Conservation (phyloP, 176 grass and related monocot genomes). For the Stipa capillata region DNA sequence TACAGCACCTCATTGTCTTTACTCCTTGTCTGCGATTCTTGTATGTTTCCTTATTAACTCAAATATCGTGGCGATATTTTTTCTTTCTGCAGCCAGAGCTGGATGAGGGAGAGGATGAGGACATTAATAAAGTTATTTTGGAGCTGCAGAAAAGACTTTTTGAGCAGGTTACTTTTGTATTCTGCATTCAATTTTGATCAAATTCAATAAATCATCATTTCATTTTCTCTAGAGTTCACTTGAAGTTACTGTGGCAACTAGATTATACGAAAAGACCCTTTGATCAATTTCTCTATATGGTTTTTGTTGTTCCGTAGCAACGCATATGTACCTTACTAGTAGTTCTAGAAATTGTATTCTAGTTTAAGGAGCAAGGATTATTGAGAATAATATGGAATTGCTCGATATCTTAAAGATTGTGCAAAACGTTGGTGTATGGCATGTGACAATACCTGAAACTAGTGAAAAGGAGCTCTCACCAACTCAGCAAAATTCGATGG, state of each 20-base stretch:
- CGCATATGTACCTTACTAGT: no score
- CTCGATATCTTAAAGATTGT: not conserved
- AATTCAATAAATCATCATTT: not conserved
- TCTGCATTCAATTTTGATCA: not conserved
- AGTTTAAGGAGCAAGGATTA: not conserved
- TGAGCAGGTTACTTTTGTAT: constrained; percentile 33
- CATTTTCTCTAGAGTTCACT: not conserved
- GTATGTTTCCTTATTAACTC: not conserved
- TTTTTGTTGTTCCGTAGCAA: no score
- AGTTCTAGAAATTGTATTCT: not conserved
- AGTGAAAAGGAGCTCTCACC: not conserved
- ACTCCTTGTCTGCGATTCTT: not conserved
- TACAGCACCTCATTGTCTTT: not conserved
- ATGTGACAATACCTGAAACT: not conserved
- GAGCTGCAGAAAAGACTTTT: constrained; percentile 56
- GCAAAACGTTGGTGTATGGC: not conserved
- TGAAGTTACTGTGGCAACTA: not conserved
- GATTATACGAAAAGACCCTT: not conserved
- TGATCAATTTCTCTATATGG: no score
- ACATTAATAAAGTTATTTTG: constrained; percentile 50
- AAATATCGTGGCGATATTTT: not conserved
- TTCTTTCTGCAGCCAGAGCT: constrained; percentile 49
- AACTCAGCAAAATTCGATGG: not conserved
- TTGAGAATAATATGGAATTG: not conserved
- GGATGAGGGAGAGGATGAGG: constrained; percentile 45